Base-by-base conservation (phyloP, 257 asterid species). In the Lycium barbarum region DNA sequence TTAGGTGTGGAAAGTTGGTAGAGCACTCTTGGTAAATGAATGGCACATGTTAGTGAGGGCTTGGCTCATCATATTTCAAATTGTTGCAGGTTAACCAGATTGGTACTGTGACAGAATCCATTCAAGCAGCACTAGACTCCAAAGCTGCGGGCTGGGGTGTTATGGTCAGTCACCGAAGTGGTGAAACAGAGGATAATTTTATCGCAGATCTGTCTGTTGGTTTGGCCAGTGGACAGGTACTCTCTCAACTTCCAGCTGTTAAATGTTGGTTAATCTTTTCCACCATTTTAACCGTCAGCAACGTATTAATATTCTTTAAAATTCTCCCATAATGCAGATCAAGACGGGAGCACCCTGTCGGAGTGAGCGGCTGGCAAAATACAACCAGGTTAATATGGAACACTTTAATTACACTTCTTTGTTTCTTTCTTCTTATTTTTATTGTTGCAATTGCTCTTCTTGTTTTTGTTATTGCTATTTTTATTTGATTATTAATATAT, bases 71-170 rank as follows among this genome's bases (percentile, higher is more conserved):
- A 54, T 4, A 62, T 57, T 26, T 55, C 8, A 61, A 71, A 59
- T 26, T 2, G 68, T 83, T 89, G 87, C 95, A 96, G 99, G 99
- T 96, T 63, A 96, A 95, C 93, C 99, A 97, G 90, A 97, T 97
- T 66, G 99, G 99, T 67, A 93, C 95, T 0, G 97, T 97, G 3
- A 97, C 98, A n/a, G 99, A 97, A 90, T 97, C 99, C 47, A 91
- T 97, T 86, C 97, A 93, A 86, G 98, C 99, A 79, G 99, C 99
- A 0, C 93, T 97, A 4, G 98, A 97, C 91, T 95, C 99, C 18
- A 97, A 97, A 87, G 98, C 98, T 83, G 99, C 98, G 26, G 98
- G 98, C 17, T 97, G 99, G 99, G 99, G 99, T 83, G 99, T 97
- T 68, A 97, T 97, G 99, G 99, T 97, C 83, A 97, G 98, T 87